These are phyloP conservation scores for Allium sativum DNA, from an alignment of 106 monocot species.

Conservation along the genomic window DNA sequence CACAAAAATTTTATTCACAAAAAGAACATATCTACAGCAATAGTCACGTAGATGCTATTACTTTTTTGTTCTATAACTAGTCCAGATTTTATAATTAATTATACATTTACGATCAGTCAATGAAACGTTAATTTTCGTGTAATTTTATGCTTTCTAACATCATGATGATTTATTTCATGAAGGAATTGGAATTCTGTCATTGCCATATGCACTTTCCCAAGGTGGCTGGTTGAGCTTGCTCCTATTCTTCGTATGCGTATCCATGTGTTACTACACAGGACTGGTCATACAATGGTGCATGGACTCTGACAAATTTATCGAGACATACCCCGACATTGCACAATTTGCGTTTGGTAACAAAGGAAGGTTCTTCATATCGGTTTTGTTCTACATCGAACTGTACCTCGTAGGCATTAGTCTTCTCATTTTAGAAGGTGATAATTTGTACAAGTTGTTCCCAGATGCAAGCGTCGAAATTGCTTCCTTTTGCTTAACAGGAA, in stretches of 20 bases:
- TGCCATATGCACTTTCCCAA: conserved; percentile 50
- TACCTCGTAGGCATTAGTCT: conserved; percentile 29
- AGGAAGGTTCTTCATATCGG: background rate
- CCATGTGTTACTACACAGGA: conserved; percentile 14
- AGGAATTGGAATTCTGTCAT: conserved; percentile 59
- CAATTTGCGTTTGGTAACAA: conserved; percentile 6
- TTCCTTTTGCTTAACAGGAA: conserved; percentile 20
- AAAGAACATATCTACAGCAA: too few species aligned
- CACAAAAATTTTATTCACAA: too few species aligned
- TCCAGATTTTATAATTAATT: too few species aligned
- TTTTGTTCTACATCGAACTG: conserved; percentile 1
- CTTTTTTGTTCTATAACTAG: too few species aligned
- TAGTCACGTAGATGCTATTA: too few species aligned
- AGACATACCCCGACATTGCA: conserved; percentile 1
- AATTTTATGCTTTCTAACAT: too few species aligned
- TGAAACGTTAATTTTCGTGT: too few species aligned
- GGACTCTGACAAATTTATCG: conserved; percentile 1
- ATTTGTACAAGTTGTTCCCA: conserved; percentile 56
- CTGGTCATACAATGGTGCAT: conserved; percentile 5
- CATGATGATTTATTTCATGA: background rate
- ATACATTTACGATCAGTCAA: too few species aligned
- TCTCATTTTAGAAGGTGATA: conserved; percentile 61
- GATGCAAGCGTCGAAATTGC: conserved; percentile 11
- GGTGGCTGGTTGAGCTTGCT: conserved; percentile 58
- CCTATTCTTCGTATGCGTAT: conserved; percentile 28